These are phyloP conservation scores for Echites panduratus DNA, from an alignment of 257 asterid species.

Conservation along the genomic window DNA sequence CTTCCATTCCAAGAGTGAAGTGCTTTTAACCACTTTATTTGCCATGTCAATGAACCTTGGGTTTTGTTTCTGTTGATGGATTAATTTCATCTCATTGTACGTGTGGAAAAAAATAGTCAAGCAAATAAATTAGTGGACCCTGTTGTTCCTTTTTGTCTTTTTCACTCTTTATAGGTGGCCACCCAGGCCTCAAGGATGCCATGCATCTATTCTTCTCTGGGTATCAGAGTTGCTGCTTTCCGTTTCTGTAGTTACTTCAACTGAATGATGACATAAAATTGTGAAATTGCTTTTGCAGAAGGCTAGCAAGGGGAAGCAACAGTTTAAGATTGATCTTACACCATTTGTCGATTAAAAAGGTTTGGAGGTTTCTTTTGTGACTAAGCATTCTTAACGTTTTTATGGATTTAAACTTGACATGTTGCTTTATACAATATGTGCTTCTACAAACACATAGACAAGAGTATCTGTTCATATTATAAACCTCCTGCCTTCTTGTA, in stretches of 20 bases:
- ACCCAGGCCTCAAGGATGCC: not conserved
- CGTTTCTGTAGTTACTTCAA: not conserved
- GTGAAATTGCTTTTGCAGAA: slow-evolving; percentile 31
- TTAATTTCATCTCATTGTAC: not conserved
- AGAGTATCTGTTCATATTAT: not conserved
- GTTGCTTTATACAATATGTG: not conserved
- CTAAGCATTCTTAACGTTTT: not conserved
- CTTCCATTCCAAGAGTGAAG: not conserved
- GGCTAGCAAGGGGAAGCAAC: slow-evolving; percentile 86
- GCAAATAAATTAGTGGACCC: not conserved
- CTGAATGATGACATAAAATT: slow-evolving; percentile 3
- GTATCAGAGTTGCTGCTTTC: not conserved
- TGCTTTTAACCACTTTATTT: not conserved
- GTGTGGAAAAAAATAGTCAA: not conserved
- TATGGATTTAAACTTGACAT: not conserved
- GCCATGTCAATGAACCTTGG: not conserved
- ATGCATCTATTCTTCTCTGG: not conserved
- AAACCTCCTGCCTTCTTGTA: no score
- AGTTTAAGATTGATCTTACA: slow-evolving; percentile 70
- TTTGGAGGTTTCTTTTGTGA: slow-evolving; percentile 1
- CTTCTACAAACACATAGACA: not conserved
- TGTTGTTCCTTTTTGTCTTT: not conserved
- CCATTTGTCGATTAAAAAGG: slow-evolving; percentile 38
- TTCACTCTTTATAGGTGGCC: not conserved
- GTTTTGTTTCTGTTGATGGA: not conserved